These are phyloP conservation scores for Suhomyces prunicola DNA, from an alignment of 805 yeast genomes.

Conservation along the genomic window DNA sequence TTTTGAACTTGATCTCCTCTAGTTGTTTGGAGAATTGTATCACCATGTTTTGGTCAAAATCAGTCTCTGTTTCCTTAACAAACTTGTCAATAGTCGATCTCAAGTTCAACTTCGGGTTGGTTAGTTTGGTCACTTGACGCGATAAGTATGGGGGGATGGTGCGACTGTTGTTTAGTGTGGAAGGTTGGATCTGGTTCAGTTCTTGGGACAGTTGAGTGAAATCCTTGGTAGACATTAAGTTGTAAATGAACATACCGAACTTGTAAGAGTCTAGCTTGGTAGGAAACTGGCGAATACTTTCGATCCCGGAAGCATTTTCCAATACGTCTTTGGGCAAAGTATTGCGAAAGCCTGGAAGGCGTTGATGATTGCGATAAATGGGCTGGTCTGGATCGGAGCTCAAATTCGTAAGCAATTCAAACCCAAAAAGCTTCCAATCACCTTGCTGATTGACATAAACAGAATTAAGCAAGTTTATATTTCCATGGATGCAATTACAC, in stretches of 20 bases:
- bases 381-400: slow-evolving; percentile 46
- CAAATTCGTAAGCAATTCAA: slow-evolving; percentile 60
- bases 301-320: slow-evolving; percentile 38
- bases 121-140: slow-evolving; percentile 30
- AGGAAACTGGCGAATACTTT: slow-evolving; percentile 32
- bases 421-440: slow-evolving; percentile 82
- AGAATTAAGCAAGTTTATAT: slow-evolving; percentile 47
- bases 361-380: slow-evolving; percentile 33
- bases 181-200: not conserved
- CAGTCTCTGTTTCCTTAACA: slow-evolving; percentile 19
- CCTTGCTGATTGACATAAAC: slow-evolving; percentile 66
- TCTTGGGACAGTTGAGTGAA: not conserved
- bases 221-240: slow-evolving; percentile 27
- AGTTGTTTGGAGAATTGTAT: slow-evolving; percentile 52
- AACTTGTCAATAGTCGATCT: slow-evolving; percentile 30
- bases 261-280: slow-evolving; percentile 61
- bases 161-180: not conserved
- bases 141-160: slow-evolving; percentile 1
- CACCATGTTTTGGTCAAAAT: slow-evolving; percentile 41
- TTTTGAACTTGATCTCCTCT: slow-evolving; percentile 53
- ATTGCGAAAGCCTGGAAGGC: slow-evolving; percentile 21
- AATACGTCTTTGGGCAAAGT: slow-evolving; percentile 48
- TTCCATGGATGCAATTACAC: slow-evolving; percentile 61
- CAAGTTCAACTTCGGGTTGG: slow-evolving; percentile 33
- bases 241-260: slow-evolving; percentile 54